A percentile compares a stretch with the other conserved stretches of the same genome.
These are phyloP conservation scores for Westerdykella sp. DNA, from an alignment of 2,329 filamentous ascomycete genomes.

Conservation along the genomic window DNA sequence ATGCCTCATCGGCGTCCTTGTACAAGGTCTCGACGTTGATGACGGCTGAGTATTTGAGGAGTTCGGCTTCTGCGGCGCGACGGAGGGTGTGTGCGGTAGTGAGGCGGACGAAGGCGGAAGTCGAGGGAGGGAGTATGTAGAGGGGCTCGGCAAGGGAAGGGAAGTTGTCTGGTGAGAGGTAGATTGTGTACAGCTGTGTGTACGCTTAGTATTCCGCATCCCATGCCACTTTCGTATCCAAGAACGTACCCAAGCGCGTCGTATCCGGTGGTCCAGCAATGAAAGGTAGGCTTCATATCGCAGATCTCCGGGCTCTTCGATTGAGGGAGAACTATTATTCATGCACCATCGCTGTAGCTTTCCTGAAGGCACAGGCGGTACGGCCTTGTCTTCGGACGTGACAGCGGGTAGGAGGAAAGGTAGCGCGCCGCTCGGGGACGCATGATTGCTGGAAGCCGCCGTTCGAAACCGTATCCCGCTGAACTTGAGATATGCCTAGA, in stretches of 20 bases:
- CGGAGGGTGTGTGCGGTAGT: constrained; percentile 62
- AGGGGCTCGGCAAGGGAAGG: constrained; percentile 58
- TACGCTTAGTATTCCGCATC: not conserved
- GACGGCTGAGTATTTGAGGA: constrained; percentile 57
- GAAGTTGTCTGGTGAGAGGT: constrained; percentile 67
- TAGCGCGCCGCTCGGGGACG: constrained; percentile 79
- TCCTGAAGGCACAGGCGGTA: constrained; percentile 50
- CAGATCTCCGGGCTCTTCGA: constrained; percentile 46
- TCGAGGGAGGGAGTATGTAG: constrained; percentile 61
- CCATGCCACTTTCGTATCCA: not conserved
- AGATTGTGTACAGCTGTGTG: constrained; percentile 66
- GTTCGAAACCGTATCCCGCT: constrained; percentile 61
- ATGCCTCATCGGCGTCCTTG: constrained; percentile 55
- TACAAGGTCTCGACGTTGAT: constrained; percentile 55
- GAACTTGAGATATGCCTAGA: constrained; percentile 78
- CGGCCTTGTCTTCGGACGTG: constrained; percentile 23
- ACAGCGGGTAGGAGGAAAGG: constrained; percentile 69
- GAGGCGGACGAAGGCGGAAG: constrained; percentile 56
- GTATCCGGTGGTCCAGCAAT: constrained; percentile 69
- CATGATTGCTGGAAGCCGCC: constrained; percentile 79
- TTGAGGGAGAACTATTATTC: constrained; percentile 32
- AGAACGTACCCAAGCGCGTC: constrained; percentile 70
- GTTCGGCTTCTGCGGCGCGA: constrained; percentile 65
- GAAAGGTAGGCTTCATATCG: constrained; percentile 70
- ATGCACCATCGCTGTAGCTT: constrained; percentile 65